phyloP scores from a whole-genome alignment of 345 rosid genomes.

The Eucalyptus polybractea region DNA sequence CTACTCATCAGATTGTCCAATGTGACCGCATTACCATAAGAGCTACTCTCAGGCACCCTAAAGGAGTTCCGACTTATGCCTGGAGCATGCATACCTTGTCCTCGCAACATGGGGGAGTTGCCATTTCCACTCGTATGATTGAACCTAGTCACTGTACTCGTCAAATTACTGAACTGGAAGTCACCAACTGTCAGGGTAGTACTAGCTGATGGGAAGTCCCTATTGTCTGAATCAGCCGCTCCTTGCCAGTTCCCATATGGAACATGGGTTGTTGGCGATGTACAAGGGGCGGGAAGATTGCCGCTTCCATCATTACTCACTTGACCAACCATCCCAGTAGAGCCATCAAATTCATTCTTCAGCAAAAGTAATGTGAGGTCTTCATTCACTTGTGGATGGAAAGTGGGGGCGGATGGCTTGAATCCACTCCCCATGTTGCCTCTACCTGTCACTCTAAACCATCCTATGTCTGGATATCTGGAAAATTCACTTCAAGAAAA shows the following conservation, averaged over 20 bases:
- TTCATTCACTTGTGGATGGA: background rate
- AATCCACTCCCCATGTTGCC: background rate
- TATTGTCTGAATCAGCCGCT: background rate
- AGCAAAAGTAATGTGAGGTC: background rate
- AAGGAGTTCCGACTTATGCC: background rate
- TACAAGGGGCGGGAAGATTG: background rate
- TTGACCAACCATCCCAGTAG: background rate
- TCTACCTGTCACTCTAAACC: background rate
- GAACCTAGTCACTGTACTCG: background rate
- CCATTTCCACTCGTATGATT: background rate
- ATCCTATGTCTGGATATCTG: background rate
- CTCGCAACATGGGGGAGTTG: background rate
- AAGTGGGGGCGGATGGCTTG: background rate
- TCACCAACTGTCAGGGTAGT: background rate
- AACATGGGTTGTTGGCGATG: background rate
- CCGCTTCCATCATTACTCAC: background rate
- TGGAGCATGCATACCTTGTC: background rate
- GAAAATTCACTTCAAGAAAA: background rate
- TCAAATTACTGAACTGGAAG: background rate
- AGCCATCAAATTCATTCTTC: background rate
- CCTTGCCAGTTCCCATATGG: background rate
- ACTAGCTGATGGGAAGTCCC: background rate
- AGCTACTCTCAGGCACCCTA: background rate
- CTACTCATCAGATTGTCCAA: background rate
- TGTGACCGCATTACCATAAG: background rate